These are phyloP conservation scores for Tulasnella calospora DNA, from an alignment of 768 basidiomycete genomes.

Conservation along the genomic window DNA sequence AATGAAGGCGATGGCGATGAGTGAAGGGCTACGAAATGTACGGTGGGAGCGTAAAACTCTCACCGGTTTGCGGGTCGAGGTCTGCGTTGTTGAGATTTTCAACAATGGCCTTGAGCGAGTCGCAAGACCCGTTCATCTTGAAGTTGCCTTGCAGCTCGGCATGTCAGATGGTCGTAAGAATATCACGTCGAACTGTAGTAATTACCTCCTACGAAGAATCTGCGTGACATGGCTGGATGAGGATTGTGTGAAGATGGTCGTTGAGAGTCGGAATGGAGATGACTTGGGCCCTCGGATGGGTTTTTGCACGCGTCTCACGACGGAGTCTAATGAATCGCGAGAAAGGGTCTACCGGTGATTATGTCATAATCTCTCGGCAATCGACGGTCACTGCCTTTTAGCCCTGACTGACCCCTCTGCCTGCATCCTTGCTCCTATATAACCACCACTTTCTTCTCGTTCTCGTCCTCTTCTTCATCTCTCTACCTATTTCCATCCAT, in stretches of 20 bases:
- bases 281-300: slow-evolving; percentile 4
- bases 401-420: neutral
- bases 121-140: slow-evolving; percentile 83
- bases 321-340: slow-evolving; percentile 1
- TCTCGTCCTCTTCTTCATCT: neutral
- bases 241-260: neutral
- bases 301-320: neutral
- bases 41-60: slow-evolving; percentile 29
- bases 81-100: slow-evolving; percentile 69
- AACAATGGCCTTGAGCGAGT: slow-evolving; percentile 61
- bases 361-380: neutral
- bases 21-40: slow-evolving; percentile 24
- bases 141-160: slow-evolving; percentile 61
- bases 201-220: slow-evolving; percentile 81
- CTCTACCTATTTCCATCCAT: neutral
- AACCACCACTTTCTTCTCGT: neutral
- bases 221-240: slow-evolving; percentile 57
- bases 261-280: slow-evolving; percentile 9
- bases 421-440: neutral
- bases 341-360: slow-evolving; percentile 13
- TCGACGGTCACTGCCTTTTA: slow-evolving; percentile 1
- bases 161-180: neutral
- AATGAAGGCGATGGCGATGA: neutral
- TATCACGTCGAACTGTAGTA: neutral
- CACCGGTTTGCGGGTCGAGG: slow-evolving; percentile 73